Base-by-base conservation (phyloP, 2,329 filamentous ascomycete species). In the Xylaria sp. region DNA sequence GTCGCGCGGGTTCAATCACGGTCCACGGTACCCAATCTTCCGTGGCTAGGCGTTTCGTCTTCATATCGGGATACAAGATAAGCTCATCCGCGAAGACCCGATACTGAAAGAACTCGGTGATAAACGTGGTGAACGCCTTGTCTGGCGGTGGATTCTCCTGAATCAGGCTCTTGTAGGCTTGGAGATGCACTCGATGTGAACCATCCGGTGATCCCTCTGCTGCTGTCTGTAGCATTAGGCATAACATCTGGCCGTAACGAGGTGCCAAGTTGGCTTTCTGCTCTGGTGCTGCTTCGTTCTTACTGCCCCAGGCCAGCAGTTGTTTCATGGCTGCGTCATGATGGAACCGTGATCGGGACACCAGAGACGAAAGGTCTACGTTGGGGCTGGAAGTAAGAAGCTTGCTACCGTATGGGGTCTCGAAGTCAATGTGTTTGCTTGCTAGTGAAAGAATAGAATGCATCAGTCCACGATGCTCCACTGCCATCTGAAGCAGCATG, bases 401-500 rank as follows among this genome's bases (percentile, higher is more conserved):
- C 55, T 86, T 87, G 65, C 78, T 72, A 12, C 86, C 87, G 62
- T 89, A 88, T 0, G 86, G 83, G 0, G 87, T 86, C 4, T 85
- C 83, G 68, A 85, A 85, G 77, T 90, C 86, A 63, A 90, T 86
- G 74, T 97, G 93, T 68, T 90, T 93, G 73, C 92, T 92, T 43
- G 93, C 92, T 9, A 97, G 84, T 52, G 92, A 93, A 61, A 97
- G 85, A 58, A 97, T 89, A 12, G 93, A 96, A 78, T 97, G 94
- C 93, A 97, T 97, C 60, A 97, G 83, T 13, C 93, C 93, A 69
- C 89, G 86, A 76, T 97, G 91, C 68, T 90, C 85, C 48, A 92
- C 89, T 2, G 94, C 93, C 82, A 97, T 91, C 1, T 93, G 92
- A 2, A 97, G 84, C 41, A 97, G 83, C 72, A 96, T 90, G 71